phyloP scores from a whole-genome alignment of 345 rosid species.

The Dipteronia sinensis region DNA sequence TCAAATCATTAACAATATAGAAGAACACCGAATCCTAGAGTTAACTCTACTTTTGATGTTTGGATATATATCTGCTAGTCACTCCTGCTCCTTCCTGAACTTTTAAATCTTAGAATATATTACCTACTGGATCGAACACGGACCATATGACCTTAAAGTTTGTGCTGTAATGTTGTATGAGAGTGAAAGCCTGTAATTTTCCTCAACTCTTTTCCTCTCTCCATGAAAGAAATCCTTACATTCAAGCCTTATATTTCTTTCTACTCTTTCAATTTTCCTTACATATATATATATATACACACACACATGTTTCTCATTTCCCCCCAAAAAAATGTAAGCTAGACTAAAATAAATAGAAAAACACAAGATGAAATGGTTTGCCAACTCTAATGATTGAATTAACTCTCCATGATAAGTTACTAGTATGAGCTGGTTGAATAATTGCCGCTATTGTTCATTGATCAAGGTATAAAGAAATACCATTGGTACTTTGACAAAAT shows the following conservation, averaged over 20 bases:
- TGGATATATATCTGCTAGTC: not conserved
- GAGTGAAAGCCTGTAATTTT: not conserved
- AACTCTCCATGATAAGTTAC: not conserved
- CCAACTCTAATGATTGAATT: not conserved
- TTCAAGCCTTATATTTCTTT: not conserved
- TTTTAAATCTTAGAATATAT: not conserved
- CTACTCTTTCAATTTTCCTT: not conserved
- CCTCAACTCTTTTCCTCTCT: not conserved
- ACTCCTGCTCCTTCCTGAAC: not conserved
- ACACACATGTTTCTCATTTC: not conserved
- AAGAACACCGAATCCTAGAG: not conserved
- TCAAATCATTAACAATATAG: not conserved
- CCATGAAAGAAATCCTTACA: not conserved
- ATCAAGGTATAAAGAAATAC: slow-evolving; percentile 6
- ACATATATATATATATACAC: no score
- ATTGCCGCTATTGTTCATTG: not conserved
- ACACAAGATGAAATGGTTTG: not conserved
- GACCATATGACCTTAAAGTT: not conserved
- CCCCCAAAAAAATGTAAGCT: not conserved
- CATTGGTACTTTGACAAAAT: not conserved
- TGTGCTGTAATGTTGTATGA: not conserved
- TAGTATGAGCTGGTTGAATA: not conserved
- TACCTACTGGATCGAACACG: not conserved
- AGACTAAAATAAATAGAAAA: not conserved
- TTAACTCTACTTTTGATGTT: not conserved